These are phyloP conservation scores for Gossypium gossypioides DNA, from an alignment of 441 rosid species.

Conservation along the genomic window DNA sequence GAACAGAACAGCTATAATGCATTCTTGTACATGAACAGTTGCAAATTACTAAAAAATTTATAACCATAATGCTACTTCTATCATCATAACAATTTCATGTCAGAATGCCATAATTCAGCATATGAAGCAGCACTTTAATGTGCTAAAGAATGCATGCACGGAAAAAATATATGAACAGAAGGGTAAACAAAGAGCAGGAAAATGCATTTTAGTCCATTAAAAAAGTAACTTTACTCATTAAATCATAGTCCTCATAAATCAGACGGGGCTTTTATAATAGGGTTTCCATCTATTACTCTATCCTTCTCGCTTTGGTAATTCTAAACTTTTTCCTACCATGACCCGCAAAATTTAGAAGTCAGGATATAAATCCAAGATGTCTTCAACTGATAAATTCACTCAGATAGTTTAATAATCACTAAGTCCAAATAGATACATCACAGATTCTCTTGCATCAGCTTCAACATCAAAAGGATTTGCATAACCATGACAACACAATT, in stretches of 20 bases:
- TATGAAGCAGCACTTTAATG: not conserved
- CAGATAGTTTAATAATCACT: not conserved
- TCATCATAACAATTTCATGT: not conserved
- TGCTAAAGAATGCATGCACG: not conserved
- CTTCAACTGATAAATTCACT: not conserved
- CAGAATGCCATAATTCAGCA: not conserved
- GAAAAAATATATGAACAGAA: not conserved
- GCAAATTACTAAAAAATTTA: not conserved
- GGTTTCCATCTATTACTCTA: not conserved
- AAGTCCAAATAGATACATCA: not conserved
- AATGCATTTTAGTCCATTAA: not conserved
- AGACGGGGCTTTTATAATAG: not conserved
- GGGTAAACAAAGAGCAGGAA: not conserved
- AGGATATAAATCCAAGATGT: not conserved
- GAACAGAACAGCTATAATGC: not conserved
- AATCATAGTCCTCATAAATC: not conserved
- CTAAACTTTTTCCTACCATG: not conserved
- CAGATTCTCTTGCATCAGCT: not conserved
- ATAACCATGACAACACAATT: not conserved
- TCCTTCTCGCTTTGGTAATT: not conserved
- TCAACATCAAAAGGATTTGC: slow-evolving; percentile 2
- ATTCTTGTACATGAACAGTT: not conserved
- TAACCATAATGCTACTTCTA: not conserved
- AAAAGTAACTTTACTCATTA: not conserved
- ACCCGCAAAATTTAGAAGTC: not conserved